A percentile compares a stretch with the other conserved stretches of the same genome.
Conservation (phyloP, 179 eudicot species). For the Patellifolia procumbens region DNA sequence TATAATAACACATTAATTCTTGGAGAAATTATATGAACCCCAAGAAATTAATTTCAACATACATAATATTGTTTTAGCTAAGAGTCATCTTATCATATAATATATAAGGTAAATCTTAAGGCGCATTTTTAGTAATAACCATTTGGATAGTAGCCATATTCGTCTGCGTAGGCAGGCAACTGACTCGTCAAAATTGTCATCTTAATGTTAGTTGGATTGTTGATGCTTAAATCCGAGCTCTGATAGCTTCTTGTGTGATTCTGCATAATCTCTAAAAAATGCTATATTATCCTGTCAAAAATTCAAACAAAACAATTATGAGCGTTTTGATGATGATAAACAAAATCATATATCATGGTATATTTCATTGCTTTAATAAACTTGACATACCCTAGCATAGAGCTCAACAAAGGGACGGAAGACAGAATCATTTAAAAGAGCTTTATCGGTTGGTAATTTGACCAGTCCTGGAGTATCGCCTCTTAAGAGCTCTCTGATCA, state of each 20-base stretch:
- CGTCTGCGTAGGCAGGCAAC: neutral
- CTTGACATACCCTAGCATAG: conserved; percentile 33
- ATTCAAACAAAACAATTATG: neutral
- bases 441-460: conserved; percentile 71
- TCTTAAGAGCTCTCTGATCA: conserved; percentile 62
- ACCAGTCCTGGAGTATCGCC: conserved; percentile 56
- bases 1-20: neutral
- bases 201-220: conserved; percentile 8
- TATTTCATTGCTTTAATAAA: too few species aligned
- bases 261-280: conserved; percentile 70
- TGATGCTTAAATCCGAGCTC: conserved; percentile 55
- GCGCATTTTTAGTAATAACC: too few species aligned
- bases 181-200: neutral
- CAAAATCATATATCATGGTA: too few species aligned
- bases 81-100: too few species aligned
- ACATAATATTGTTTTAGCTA: too few species aligned
- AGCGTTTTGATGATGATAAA: too few species aligned
- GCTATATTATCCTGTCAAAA: conserved; percentile 57
- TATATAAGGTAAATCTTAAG: too few species aligned
- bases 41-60: neutral
- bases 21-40: neutral
- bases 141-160: neutral
- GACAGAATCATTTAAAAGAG: conserved; percentile 47
- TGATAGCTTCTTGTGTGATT: conserved; percentile 76
- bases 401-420: conserved; percentile 53